Evolutionary conservation across 139 green algal species (phyloP).

Genomic region (Tetraselmis chui): DNA sequence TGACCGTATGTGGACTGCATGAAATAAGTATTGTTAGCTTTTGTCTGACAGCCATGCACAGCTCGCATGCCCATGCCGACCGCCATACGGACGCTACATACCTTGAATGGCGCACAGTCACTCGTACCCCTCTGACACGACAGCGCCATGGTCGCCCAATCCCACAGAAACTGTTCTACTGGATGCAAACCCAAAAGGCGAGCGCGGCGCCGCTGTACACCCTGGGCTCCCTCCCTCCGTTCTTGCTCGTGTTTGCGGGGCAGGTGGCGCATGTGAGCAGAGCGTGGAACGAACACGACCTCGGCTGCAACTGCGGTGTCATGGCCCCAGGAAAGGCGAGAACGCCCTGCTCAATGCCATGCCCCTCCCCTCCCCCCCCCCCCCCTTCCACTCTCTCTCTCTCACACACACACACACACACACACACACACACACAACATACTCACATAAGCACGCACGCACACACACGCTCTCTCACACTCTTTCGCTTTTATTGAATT

Average conservation of each 20-base stretch:
- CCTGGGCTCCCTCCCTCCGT: neutral
- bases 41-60: too few relatives aligned
- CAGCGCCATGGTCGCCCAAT: too few relatives aligned
- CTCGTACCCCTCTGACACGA: neutral
- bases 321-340: neutral
- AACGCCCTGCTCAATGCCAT: neutral
- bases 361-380: too few relatives aligned
- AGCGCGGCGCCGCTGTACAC: neutral
- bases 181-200: neutral
- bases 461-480: too few relatives aligned
- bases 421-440: too few relatives aligned
- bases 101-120: neutral
- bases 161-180: neutral
- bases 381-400: too few relatives aligned
- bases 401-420: neutral
- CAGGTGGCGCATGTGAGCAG: neutral
- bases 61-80: too few relatives aligned
- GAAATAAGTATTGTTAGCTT: too few relatives aligned
- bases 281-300: constrained; percentile 3
- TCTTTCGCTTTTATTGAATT: neutral
- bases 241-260: neutral
- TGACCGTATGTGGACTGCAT: too few relatives aligned
- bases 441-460: too few relatives aligned
- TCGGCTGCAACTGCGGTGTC: neutral
- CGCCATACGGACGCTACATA: too few relatives aligned